Evolutionary conservation across 78 protist genomes (phyloP), one percentile per base, ranked within the genome.

Genomic region (Dictyostelium firmibasis): DNA sequence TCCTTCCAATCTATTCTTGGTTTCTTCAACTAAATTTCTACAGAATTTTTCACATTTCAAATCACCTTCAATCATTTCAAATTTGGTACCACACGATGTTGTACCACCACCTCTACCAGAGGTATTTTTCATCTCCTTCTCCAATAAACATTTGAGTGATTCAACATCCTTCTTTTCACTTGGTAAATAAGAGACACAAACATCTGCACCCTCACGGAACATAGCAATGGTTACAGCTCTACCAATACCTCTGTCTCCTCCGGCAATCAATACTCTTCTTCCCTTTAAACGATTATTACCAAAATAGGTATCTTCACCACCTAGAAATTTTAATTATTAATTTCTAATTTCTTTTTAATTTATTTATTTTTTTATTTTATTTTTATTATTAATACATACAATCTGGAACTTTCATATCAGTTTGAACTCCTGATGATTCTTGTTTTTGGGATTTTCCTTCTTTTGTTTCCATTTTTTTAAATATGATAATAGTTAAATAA

Each of bases 201-300:
- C 83, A 38, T 33, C 57, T 1, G 47, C 47, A 76, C 83, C 83
- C n/a, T 38, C 57, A 18, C 57, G n/a, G 27, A 38, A 20, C n/a
- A 36, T 36, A 9, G 83, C 29, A 76, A 38, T 76, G 10, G 57
- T 13, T 20, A 76, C 83, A 36, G 60, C 83, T 29, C 83, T 25
- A 38, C 83, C 83, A 33, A 38, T 36, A 38, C 83, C 83, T 20
- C 29, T 36, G 23, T 76, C 83, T 6, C 35, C 47, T 2, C 83
- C 83, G 41, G 83, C 23, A n/a, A 76, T 18, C 27, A 76, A 76
- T 38, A 76, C 83, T 76, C 35, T 76, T n/a, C 60, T 29, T 16
- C 79, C 79, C 14, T 16, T 72, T 72, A 72, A 72, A 72, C 79
- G 79, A 33, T 72, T 72, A 33, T 33, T 72, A 72, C 79, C 79